Evolutionary conservation across 495 filamentous ascomycete species (phyloP).

Genomic region (Sordaria brevicollis): DNA sequence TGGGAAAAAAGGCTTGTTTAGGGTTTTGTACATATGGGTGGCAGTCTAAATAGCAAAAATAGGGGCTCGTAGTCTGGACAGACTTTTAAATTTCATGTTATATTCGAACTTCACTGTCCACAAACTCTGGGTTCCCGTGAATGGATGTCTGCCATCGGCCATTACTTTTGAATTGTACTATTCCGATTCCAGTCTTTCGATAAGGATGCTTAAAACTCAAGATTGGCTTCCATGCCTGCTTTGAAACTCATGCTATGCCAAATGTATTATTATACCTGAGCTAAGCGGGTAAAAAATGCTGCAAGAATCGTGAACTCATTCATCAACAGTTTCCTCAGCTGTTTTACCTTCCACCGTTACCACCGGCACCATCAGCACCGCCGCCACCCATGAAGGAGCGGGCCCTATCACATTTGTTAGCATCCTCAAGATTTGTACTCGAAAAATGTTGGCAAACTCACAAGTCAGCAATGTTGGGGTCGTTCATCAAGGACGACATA

Average conservation of each 20-base stretch:
- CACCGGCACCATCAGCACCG: slow-evolving; percentile 31
- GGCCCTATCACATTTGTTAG: slow-evolving; percentile 41
- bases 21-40: not conserved
- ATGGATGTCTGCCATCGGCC: too few relatives aligned
- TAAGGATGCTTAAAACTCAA: not conserved
- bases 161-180: too few relatives aligned
- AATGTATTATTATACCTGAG: not conserved
- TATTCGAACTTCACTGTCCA: not conserved
- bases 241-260: not conserved
- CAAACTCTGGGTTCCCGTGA: not conserved
- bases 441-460: slow-evolving; percentile 40
- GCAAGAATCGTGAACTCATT: not conserved
- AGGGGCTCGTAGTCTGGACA: not conserved
- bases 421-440: not conserved
- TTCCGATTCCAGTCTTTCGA: not conserved
- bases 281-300: not conserved
- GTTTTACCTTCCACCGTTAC: not conserved
- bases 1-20: not conserved
- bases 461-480: slow-evolving; percentile 88
- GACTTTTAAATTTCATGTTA: not conserved
- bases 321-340: not conserved
- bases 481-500: slow-evolving; percentile 70
- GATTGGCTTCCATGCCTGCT: not conserved
- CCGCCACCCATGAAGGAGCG: slow-evolving; percentile 64
- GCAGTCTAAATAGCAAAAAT: not conserved